Conservation (phyloP, 2,329 filamentous ascomycete genomes). For the Pseudogymnoascus sp. region DNA sequence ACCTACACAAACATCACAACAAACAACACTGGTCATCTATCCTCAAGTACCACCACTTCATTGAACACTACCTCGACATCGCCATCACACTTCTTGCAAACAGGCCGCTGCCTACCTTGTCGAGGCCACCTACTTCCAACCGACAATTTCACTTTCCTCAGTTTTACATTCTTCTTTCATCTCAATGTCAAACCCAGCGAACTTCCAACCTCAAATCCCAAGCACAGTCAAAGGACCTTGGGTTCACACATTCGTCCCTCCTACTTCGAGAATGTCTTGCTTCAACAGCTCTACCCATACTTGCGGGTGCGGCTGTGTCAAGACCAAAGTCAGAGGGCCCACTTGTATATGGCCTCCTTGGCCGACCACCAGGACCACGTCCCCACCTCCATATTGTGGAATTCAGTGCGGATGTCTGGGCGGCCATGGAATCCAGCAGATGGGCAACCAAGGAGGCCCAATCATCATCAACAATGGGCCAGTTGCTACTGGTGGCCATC, state of each 20-base stretch:
- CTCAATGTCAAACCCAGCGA: conserved; percentile 18
- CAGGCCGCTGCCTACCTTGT: not conserved
- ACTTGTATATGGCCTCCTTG: not conserved
- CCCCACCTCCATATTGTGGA: not conserved
- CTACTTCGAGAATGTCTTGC: not conserved
- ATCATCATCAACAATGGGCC: conserved; percentile 11
- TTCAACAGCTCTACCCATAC: not conserved
- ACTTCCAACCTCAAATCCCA: conserved; percentile 52
- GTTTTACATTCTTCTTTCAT: not conserved
- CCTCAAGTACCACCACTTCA: not conserved
- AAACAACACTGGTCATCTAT: not conserved
- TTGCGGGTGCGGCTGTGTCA: not conserved
- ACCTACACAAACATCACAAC: conserved; percentile 3
- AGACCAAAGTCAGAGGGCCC: not conserved
- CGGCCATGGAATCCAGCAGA: not conserved
- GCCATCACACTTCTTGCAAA: not conserved
- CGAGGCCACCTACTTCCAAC: not conserved
- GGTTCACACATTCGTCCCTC: conserved; percentile 48
- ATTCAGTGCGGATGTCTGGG: not conserved
- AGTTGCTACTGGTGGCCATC: not conserved
- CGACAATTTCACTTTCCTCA: not conserved
- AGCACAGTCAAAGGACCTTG: conserved; percentile 50
- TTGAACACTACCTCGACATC: not conserved
- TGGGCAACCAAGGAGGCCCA: conserved; percentile 3
- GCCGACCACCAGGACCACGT: not conserved